Conservation (phyloP, 2,329 filamentous ascomycete genomes). For the Stagonosporopsis rhizophila region DNA sequence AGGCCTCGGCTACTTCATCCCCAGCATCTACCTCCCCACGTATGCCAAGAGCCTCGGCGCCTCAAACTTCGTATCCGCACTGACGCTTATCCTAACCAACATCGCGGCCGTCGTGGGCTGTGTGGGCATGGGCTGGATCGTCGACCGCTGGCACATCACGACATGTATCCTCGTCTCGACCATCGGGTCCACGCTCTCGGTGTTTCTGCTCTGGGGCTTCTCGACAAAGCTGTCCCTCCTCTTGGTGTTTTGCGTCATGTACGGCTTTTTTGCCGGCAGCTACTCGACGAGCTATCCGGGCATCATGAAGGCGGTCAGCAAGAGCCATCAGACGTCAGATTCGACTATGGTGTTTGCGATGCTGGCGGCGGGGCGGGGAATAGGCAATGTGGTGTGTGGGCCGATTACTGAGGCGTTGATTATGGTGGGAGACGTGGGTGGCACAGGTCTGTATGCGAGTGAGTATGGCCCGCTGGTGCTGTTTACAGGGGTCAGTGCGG, state of each 20-base stretch:
- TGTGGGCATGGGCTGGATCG: slow-evolving; percentile 45
- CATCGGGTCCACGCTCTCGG: slow-evolving; percentile 49
- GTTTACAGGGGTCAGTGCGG: slow-evolving; percentile 52
- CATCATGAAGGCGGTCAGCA: slow-evolving; percentile 34
- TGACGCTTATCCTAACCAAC: slow-evolving; percentile 48
- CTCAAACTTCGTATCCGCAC: slow-evolving; percentile 29
- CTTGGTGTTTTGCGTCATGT: slow-evolving; percentile 41
- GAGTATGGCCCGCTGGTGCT: slow-evolving; percentile 52
- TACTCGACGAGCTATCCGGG: slow-evolving; percentile 37
- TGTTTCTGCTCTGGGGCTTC: slow-evolving; percentile 58
- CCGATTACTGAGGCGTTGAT: slow-evolving; percentile 58
- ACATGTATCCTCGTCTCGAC: slow-evolving; percentile 54
- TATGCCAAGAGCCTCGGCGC: slow-evolving; percentile 42
- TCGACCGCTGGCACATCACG: slow-evolving; percentile 53
- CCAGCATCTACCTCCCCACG: slow-evolving; percentile 49
- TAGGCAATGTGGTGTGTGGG: slow-evolving; percentile 59
- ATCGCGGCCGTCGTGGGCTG: slow-evolving; percentile 47
- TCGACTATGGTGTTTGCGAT: slow-evolving; percentile 56
- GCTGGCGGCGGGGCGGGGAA: slow-evolving; percentile 56
- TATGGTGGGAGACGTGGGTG: slow-evolving; percentile 22
- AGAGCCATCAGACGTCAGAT: slow-evolving; percentile 24
- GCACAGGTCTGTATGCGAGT: slow-evolving; percentile 48
- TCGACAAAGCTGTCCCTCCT: slow-evolving; percentile 48
- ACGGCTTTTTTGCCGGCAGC: slow-evolving; percentile 46
- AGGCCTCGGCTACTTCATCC: slow-evolving; percentile 51